These are phyloP conservation scores for Termitomyces sp. DNA, from an alignment of 768 basidiomycete species.

Conservation along the genomic window DNA sequence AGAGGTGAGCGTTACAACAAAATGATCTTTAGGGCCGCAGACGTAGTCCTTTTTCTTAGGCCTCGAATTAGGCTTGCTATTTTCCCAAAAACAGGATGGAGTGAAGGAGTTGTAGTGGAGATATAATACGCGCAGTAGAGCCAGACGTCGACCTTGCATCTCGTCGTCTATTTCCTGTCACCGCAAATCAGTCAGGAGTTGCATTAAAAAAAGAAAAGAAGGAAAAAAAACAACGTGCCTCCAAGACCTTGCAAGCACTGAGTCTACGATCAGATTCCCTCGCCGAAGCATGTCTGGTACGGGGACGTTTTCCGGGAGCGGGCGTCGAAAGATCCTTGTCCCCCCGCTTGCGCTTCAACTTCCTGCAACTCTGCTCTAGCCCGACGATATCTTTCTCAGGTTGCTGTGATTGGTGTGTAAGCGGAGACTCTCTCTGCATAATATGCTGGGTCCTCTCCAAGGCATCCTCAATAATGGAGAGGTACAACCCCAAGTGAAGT, in stretches of 20 bases:
- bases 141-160: neutral
- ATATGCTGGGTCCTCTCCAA: conserved; percentile 8
- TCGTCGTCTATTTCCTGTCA: neutral
- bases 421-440: neutral
- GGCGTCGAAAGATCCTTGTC: neutral
- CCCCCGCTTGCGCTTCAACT: neutral
- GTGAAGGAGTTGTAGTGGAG: conserved; percentile 2
- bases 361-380: neutral
- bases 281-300: neutral
- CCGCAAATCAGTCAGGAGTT: neutral
- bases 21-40: neutral
- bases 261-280: neutral
- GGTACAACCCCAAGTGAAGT: conserved; percentile 14
- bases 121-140: conserved; percentile 7
- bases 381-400: neutral
- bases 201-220: too few relatives aligned
- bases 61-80: neutral
- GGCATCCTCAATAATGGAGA: conserved; percentile 13
- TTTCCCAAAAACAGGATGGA: conserved; percentile 5
- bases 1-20: conserved; percentile 4
- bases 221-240: neutral
- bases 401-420: neutral
- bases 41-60: neutral
- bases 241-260: neutral
- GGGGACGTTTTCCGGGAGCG: neutral